These are phyloP conservation scores for Lipomyces kockii DNA, from an alignment of 805 yeast species.

Conservation along the genomic window DNA sequence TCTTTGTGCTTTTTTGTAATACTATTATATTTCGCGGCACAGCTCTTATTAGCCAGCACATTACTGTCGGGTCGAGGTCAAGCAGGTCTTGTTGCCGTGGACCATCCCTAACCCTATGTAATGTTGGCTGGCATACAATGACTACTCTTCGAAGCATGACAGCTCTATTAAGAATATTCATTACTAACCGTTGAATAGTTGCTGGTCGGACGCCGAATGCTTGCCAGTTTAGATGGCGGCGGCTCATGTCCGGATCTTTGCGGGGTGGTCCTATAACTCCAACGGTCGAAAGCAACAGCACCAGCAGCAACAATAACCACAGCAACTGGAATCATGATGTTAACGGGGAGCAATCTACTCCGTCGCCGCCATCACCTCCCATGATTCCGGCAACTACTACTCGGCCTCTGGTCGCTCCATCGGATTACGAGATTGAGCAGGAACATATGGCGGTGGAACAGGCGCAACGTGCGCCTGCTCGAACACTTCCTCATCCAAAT, in stretches of 20 bases:
- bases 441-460: constrained; percentile 9
- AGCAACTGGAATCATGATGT: constrained; percentile 7
- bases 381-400: constrained; percentile 22
- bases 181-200: constrained; percentile 42
- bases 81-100: background rate
- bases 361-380: constrained; percentile 16
- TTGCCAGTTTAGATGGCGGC: constrained; percentile 87
- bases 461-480: background rate
- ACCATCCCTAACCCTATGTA: background rate
- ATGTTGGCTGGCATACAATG: background rate
- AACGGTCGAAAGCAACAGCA: constrained; percentile 8
- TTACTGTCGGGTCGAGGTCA: background rate
- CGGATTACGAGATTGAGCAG: constrained; percentile 13
- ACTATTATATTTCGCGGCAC: background rate
- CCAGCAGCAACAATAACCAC: background rate
- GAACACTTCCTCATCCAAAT: background rate
- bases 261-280: constrained; percentile 38
- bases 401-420: constrained; percentile 14
- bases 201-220: constrained; percentile 85
- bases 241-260: constrained; percentile 56
- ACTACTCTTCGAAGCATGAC: background rate
- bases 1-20: constrained; percentile 3
- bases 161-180: background rate
- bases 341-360: background rate
- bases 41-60: background rate